Evolutionary conservation across 371 early-diverging fungal species (phyloP).

Genomic region (Mortierella sp.): DNA sequence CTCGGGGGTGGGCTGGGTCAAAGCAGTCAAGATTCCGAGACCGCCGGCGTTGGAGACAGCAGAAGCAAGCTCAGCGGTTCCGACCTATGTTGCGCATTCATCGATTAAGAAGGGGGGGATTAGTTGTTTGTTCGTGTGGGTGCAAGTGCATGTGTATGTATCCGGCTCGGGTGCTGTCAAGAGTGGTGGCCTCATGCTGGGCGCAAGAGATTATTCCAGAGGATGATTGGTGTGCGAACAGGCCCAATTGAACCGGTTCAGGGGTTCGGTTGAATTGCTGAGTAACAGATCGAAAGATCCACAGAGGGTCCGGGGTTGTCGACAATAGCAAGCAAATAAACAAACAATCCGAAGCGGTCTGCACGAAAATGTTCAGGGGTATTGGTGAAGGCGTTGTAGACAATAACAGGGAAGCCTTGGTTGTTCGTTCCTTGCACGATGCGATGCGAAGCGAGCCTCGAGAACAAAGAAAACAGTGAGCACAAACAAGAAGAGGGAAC

Average conservation of each 20-base stretch:
- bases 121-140: neutral
- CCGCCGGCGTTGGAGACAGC: slow-evolving; percentile 68
- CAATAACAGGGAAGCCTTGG: neutral
- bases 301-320: neutral
- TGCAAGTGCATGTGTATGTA: neutral
- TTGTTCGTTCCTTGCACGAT: neutral
- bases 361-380: neutral
- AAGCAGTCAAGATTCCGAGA: slow-evolving; percentile 61
- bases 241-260: neutral
- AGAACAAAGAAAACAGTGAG: neutral
- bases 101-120: neutral
- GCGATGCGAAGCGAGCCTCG: slow-evolving; percentile 21
- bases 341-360: neutral
- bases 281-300: neutral
- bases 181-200: too few species aligned
- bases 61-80: slow-evolving; percentile 81
- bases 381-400: neutral
- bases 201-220: neutral
- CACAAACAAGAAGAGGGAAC: neutral
- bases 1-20: slow-evolving; percentile 89
- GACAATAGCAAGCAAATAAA: neutral
- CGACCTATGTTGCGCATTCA: slow-evolving; percentile 64
- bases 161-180: neutral
- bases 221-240: neutral
- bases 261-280: neutral